Evolutionary conservation across 768 basidiomycete genomes (phyloP).

Genomic region (Termitomyces sp.): DNA sequence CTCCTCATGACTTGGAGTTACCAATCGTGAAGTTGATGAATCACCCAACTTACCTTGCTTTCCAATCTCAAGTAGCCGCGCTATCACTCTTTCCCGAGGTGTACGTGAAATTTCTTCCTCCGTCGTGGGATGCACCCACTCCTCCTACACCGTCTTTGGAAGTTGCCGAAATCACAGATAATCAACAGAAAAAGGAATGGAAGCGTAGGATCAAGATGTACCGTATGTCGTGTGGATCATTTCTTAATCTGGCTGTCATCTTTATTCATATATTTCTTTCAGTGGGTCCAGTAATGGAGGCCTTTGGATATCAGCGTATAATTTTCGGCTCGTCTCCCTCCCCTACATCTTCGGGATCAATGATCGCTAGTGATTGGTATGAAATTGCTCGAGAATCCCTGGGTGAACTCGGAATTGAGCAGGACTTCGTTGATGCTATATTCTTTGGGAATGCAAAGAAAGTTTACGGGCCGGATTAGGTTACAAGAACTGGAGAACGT

Average conservation of each 20-base stretch:
- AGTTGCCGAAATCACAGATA: constrained; percentile 31
- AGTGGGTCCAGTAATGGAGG: constrained; percentile 83
- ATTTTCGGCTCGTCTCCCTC: constrained; percentile 78
- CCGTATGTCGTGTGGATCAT: constrained; percentile 43
- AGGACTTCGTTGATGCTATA: constrained; percentile 69
- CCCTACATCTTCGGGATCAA: constrained; percentile 37
- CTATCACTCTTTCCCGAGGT: constrained; percentile 72
- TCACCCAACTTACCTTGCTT: constrained; percentile 67
- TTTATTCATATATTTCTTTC: constrained; percentile 7
- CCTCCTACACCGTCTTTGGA: constrained; percentile 38
- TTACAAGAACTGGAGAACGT: neutral
- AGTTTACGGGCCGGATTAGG: constrained; percentile 31
- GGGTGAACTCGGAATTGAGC: constrained; percentile 75
- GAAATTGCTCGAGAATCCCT: constrained; percentile 74
- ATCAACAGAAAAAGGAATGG: constrained; percentile 58
- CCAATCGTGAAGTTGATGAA: constrained; percentile 79
- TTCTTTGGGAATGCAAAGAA: constrained; percentile 51
- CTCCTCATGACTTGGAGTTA: constrained; percentile 63
- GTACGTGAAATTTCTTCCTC: constrained; percentile 72
- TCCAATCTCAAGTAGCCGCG: constrained; percentile 65
- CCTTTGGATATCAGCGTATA: constrained; percentile 80
- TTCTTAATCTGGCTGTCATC: neutral
- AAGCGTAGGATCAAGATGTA: constrained; percentile 80
- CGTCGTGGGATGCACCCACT: constrained; percentile 62
- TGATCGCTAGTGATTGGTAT: constrained; percentile 69